Conservation (phyloP, 208 protist genomes). For the Wallacemonas sp. region DNA sequence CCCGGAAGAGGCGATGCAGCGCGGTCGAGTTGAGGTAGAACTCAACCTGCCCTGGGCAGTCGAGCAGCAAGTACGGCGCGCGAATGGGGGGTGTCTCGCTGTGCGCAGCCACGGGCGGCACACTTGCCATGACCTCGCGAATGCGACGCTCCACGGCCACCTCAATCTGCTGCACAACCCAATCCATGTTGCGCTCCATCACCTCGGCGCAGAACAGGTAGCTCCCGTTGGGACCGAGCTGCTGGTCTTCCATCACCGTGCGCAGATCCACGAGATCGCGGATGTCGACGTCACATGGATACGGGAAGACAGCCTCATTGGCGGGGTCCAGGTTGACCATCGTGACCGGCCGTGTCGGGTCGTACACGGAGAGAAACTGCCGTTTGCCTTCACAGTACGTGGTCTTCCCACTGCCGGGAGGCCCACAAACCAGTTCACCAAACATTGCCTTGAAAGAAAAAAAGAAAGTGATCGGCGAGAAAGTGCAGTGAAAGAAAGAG, state of each 20-base stretch:
- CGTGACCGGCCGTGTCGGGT: conserved; percentile 76
- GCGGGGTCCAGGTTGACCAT: conserved; percentile 99
- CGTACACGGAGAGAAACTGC: conserved; percentile 94
- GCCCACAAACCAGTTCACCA: conserved; percentile 96
- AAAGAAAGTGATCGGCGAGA: background rate
- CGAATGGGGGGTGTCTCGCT: conserved; percentile 23
- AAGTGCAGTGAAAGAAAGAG: too few species aligned
- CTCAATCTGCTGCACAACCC: conserved; percentile 65
- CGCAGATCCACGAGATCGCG: conserved; percentile 91
- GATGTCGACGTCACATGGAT: conserved; percentile 94
- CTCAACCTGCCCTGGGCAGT: conserved; percentile 99
- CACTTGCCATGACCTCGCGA: conserved; percentile 43
- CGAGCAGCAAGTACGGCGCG: conserved; percentile 94
- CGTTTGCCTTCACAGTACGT: conserved; percentile 97
- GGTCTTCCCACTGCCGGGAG: conserved; percentile 95
- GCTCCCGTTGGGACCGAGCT: conserved; percentile 97
- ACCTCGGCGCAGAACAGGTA: conserved; percentile 98
- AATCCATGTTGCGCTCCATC: conserved; percentile 72
- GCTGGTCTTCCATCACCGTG: conserved; percentile 91
- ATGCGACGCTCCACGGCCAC: conserved; percentile 60
- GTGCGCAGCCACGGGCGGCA: conserved; percentile 6
- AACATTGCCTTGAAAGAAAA: conserved; percentile 71
- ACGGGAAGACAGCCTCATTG: conserved; percentile 95
- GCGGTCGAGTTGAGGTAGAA: conserved; percentile 96
- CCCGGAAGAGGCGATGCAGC: conserved; percentile 85